Base-by-base conservation (phyloP, 2,329 filamentous ascomycete species). In the Sporothrix euskadiensis region DNA sequence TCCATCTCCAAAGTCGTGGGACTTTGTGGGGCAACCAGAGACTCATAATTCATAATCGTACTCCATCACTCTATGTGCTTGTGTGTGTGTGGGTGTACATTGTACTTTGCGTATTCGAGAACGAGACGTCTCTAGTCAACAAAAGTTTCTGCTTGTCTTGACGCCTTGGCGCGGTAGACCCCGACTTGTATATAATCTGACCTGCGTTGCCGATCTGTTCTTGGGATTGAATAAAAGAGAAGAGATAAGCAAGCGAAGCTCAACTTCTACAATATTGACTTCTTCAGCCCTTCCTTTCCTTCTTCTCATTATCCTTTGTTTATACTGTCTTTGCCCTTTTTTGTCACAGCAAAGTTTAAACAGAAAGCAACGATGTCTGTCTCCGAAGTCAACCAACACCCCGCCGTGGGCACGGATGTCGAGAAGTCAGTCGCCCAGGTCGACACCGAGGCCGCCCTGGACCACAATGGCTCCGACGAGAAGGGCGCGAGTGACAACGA, bases 131-230 rank as follows among this genome's bases (percentile, higher is more conserved):
- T 10, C 22, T 56, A 56, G 52, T 26, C 52, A 56, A 56, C 54
- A 49, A 49, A 49, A 22, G 57, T 63, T 35, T 59, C 26, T 61
- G 32, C 16, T 41, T 22, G 26, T 35, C 57, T 63, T 7, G 57
- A n/a, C 57, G 32, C 32, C 32, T 63, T 63, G 35, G 56, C 30
- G 32, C 16, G 56, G 56, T 59, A 59, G 9, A 26, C n/a, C 52
- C 56, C 12, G 56, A 59, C 30, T 26, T 22, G 35, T 65, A 65
- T 65, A 65, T 59, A 65, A 65, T 65, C 35, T 65, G 35, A 65
- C 35, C 35, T 44, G 35, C 35, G 35, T 41, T 65, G 61, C 61
- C 61, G 61, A 65, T 65, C 61, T 44, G 35, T 10, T 65, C 61
- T 65, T 26, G 61, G 32, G 5, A 26, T 19, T 19, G 22, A 59